Evolutionary conservation across 805 yeast genomes (phyloP), one percentile per base, ranked within the genome.

Genomic region (Hanseniaspora mollemarum): DNA sequence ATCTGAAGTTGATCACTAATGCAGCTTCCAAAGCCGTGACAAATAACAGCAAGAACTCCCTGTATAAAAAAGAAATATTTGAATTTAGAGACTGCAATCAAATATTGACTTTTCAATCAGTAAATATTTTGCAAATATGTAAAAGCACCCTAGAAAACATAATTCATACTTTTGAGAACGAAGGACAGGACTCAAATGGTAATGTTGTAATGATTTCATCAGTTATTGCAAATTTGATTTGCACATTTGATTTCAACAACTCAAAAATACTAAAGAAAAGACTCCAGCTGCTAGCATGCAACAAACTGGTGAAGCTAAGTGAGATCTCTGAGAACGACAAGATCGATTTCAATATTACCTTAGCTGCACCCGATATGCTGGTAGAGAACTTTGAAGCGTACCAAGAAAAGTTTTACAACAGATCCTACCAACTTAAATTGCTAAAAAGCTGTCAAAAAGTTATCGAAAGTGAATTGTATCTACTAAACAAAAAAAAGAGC

Each of bases 181-280:
- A 63, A 13, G 54, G 57, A 3, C 51, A 58, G 2, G 53, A 55
- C 46, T 53, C 55, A 1, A 26, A 26, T 22, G 25, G 55, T 1
- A 26, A 29, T 32, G 26, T 40, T 8, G 35, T 48, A 2, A 48
- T 48, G 51, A 8, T 48, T 8, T 31, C 39, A 13, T 48, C 51
- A 13, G 29, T 48, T 10, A 40, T 48, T 9, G 37, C 45, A 3
- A 24, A 16, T 6, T 32, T 48, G 19, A 15, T 48, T 8, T 40
- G 35, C 35, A 31, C 33, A 3, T 42, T 32, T 40, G 51, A 48
- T n/a, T 33, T 48, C 32, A 48, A 48, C 15, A 40, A 40, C 16
- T 40, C 45, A 2, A 40, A 41, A 18, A 40, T 63, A 18, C 54
- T 73, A 18, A 65, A 66, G 55, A 67, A 70, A 52, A 56, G 75